A percentile compares a stretch with the other conserved stretches of the same genome.
Evolutionary conservation across 352 stramenopile genomes (phyloP).

Genomic region (Saprolegnia diclina): DNA sequence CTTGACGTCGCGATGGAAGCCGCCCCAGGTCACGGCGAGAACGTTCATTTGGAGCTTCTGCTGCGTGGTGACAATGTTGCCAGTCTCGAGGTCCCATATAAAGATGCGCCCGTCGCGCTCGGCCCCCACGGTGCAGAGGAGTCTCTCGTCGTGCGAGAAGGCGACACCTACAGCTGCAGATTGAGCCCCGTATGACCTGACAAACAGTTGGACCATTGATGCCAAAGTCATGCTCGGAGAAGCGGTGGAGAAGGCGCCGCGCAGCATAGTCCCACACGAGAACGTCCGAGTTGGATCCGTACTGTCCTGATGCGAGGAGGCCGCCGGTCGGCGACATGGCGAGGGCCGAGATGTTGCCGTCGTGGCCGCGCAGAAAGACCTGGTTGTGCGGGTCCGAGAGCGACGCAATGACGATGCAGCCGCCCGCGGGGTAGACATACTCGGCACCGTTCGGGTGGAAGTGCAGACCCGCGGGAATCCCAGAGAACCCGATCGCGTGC

Average conservation of each 20-base stretch:
- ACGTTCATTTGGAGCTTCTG: conserved; percentile 60
- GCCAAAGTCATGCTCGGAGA: conserved; percentile 89
- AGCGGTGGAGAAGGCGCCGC: conserved; percentile 62
- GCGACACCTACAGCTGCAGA: conserved; percentile 40
- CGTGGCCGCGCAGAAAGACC: conserved; percentile 80
- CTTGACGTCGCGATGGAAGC: conserved; percentile 88
- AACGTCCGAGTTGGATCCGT: conserved; percentile 73
- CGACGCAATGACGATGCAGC: conserved; percentile 71
- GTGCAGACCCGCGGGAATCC: conserved; percentile 73
- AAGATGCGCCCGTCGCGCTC: conserved; percentile 81
- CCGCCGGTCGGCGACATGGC: conserved; percentile 66
- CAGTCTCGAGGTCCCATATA: conserved; percentile 86
- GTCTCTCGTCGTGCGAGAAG: conserved; percentile 88
- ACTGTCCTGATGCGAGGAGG: conserved; percentile 82
- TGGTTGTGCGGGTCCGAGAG: conserved; percentile 78
- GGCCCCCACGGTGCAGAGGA: conserved; percentile 75
- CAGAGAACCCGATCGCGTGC: conserved; percentile 89
- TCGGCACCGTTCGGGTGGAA: conserved; percentile 78
- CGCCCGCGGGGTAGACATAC: conserved; percentile 85
- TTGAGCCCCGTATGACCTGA: not conserved
- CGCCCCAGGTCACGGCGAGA: conserved; percentile 66
- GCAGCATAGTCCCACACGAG: conserved; percentile 85
- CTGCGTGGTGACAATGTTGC: conserved; percentile 81
- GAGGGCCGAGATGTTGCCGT: conserved; percentile 73
- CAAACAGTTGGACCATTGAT: conserved; percentile 41